Conservation (phyloP, 2,329 filamentous ascomycete species). For the Botrytis sinoallii region DNA sequence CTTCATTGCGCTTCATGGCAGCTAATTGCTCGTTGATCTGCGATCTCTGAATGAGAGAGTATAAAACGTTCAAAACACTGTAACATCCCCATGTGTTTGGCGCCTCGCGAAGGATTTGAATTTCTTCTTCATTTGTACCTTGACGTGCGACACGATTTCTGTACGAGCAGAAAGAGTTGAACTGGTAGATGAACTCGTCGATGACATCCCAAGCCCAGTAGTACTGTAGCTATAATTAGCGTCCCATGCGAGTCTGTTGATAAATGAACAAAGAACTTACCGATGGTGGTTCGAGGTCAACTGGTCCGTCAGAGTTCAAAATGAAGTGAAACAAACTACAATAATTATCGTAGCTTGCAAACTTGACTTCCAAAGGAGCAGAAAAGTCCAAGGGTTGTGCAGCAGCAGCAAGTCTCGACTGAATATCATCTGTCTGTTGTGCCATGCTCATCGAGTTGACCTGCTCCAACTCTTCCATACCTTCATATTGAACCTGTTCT, state of each 20-base stretch:
- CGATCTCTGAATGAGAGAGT: conserved; percentile 96
- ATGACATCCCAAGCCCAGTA: conserved; percentile 99
- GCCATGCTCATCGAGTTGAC: conserved; percentile 66
- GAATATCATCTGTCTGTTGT: conserved; percentile 83
- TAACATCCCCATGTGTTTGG: conserved; percentile 99
- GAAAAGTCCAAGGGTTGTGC: conserved; percentile 96
- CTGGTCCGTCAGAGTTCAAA: conserved; percentile 97
- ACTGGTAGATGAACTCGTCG: conserved; percentile 99
- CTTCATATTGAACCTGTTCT: conserved; percentile 93
- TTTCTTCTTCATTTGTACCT: conserved; percentile 86
- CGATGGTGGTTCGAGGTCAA: conserved; percentile 93
- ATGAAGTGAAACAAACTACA: conserved; percentile 99
- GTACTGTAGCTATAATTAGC: conserved; percentile 57
- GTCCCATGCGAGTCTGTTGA: conserved; percentile 10
- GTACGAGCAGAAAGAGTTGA: conserved; percentile 99
- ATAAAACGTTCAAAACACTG: conserved; percentile 97
- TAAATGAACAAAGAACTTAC: conserved; percentile 53
- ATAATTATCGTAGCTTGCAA: conserved; percentile 98
- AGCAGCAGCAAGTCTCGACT: conserved; percentile 84
- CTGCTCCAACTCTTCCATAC: conserved; percentile 76
- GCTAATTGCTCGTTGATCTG: conserved; percentile 97
- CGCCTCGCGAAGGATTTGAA: conserved; percentile 87
- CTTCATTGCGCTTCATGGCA: conserved; percentile 91
- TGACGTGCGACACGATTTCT: conserved; percentile 84
- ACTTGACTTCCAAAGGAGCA: conserved; percentile 92